Base-by-base conservation (phyloP, 2,329 filamentous ascomycete genomes). In the Immersiporthe knoxdaviesiana region DNA sequence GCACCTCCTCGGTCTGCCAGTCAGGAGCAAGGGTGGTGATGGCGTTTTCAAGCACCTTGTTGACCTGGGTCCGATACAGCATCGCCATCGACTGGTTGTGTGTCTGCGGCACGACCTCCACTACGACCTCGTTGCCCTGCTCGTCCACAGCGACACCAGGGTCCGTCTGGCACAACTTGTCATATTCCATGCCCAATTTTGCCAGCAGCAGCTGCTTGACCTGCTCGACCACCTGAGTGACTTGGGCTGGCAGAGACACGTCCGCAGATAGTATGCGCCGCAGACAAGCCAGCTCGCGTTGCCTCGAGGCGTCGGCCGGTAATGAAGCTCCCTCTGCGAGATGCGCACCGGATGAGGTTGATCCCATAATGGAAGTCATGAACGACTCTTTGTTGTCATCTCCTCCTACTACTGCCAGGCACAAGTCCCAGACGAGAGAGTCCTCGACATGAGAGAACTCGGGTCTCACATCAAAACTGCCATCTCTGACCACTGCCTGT, bases 361-460 rank as follows among this genome's bases (percentile, higher is more conserved):
- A 35, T 73, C 72, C 67, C 14, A 71, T 60, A 21, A 68, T 47
- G 24, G 63, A 65, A 63, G 18, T 69, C 21, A 72, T 27, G 30
- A 72, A 70, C 7, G 27, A 27, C 8, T 61, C 27, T 16, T 80
- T 71, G 65, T 76, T 69, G 54, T 72, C 71, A 39, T 74, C 72
- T 63, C 75, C 72, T 63, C 75, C 77, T 63, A 76, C 78, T 54
- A 73, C 75, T n/a, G 75, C 80, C 67, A 77, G 79, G 27, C 82
- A 79, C 0, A 88, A 80, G 67, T 87, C 83, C 77, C 83, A 83
- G 6, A 87, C 78, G 74, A 89, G 83, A 8, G 82, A 81, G 63
- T 85, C 84, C 73, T 87, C 85, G 10, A 88, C 80, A 69, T 87
- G 83, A 7, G 80, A 77, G 66, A 88, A 85, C 5, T 79, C 79